These are phyloP conservation scores for Aspergillus sp. DNA, from an alignment of 2,329 filamentous ascomycete genomes.

Conservation along the genomic window DNA sequence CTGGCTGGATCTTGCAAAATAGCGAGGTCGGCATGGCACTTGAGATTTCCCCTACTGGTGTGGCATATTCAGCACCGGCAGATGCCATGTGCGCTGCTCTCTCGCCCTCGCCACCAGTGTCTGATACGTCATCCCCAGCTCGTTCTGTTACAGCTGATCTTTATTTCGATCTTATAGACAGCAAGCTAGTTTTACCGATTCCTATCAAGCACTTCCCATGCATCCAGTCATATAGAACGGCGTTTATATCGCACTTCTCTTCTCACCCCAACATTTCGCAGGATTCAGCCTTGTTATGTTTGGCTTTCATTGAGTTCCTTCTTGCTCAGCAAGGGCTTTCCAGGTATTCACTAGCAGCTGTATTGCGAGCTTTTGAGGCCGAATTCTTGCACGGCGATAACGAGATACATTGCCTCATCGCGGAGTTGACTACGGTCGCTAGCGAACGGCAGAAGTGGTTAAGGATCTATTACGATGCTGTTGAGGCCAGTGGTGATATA, in stretches of 20 bases:
- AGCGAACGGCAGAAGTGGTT: slow-evolving; percentile 14
- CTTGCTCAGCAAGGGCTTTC: not conserved
- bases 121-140: not conserved
- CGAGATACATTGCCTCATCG: slow-evolving; percentile 21
- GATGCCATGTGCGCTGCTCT: not conserved
- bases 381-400: slow-evolving; percentile 13
- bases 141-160: slow-evolving; percentile 1
- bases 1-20: not conserved
- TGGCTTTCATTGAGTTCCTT: slow-evolving; percentile 18
- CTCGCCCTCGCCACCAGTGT: not conserved
- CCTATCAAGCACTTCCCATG: not conserved
- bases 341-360: not conserved
- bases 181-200: slow-evolving; percentile 9
- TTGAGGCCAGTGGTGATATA: slow-evolving; percentile 6
- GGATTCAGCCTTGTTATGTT: slow-evolving; percentile 6
- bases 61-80: slow-evolving; percentile 5
- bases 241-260: slow-evolving; percentile 12
- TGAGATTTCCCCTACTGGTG: slow-evolving; percentile 5
- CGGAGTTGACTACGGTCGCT: not conserved
- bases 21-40: slow-evolving; percentile 12
- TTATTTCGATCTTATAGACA: slow-evolving; percentile 2
- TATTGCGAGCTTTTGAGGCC: slow-evolving; percentile 14
- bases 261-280: not conserved
- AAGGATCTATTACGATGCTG: slow-evolving; percentile 17
- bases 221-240: slow-evolving; percentile 11